Base-by-base conservation (phyloP, 805 yeast species). In the Candida caryicola region DNA sequence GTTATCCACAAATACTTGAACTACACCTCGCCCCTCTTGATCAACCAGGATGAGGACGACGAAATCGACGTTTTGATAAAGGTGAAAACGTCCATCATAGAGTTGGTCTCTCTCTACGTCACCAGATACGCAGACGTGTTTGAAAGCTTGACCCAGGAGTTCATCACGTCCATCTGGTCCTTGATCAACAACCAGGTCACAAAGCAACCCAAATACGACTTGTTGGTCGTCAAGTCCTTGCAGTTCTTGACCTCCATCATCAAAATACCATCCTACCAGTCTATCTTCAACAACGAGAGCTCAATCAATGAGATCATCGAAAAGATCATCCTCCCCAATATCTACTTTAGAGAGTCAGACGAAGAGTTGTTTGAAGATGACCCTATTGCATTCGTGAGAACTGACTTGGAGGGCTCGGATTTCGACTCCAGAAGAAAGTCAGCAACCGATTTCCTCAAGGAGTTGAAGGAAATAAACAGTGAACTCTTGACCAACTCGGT, bases 281-380 rank as follows among this genome's bases (percentile, higher is more conserved):
- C 78, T n/a, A 55, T 60, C 25, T 69, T 82, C 41, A 84, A 87
- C 58, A 75, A 76, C 47, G 74, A 64, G 43, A 59, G 59, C 32
- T 57, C 70, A 17, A 65, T 93, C 51, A 78, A 79, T 47, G 89
- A 85, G 55, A 76, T 93, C 34, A 77, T 90, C 3, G 86, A 84
- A 52, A 82, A 85, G 50, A 84, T 93, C 46, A 80, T 93, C 36
- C 71, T 93, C 45, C 99, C 99, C 27, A 93, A 93, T 59, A 80
- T 90, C 50, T 76, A 81, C 8, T 73, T 93, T 43, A 79, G 98
- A 54, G 91, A 85, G 40, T 73, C 84, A 2, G 99, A 93, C 57
- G 88, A 87, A 53, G 99, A 95, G 60, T 62, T 82, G 44, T 91
- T 93, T 60, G 99, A 93, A 62, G 99, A 93, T 62, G 99, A 93